These are phyloP conservation scores for Omphalotus guepiniiformis DNA, from an alignment of 768 basidiomycete species.

Conservation along the genomic window DNA sequence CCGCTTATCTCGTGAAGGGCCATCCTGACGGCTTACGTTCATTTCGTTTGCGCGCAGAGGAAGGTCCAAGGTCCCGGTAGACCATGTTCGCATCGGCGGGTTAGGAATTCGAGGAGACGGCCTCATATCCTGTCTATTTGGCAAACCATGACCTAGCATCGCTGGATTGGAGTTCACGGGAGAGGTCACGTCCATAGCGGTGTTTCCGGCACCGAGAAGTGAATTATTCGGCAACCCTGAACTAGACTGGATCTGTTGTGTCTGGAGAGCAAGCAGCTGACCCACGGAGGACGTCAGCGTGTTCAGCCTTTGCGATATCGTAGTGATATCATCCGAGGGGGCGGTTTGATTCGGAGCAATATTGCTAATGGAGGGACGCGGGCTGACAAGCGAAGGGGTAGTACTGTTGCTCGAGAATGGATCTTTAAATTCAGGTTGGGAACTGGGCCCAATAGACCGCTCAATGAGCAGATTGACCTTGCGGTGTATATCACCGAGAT, in stretches of 20 bases:
- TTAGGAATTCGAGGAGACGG: constrained; percentile 58
- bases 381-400: constrained; percentile 33
- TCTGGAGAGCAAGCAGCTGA: constrained; percentile 77
- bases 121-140: constrained; percentile 63
- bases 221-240: constrained; percentile 37
- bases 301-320: constrained; percentile 75
- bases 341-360: constrained; percentile 70
- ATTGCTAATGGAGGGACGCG: constrained; percentile 62
- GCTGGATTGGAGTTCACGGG: constrained; percentile 33
- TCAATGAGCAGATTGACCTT: constrained; percentile 78
- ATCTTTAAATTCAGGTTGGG: constrained; percentile 77
- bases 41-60: constrained; percentile 53
- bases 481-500: constrained; percentile 68
- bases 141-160: constrained; percentile 55
- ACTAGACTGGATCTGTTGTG: constrained; percentile 58
- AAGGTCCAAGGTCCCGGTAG: constrained; percentile 74
- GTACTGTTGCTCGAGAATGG: constrained; percentile 55
- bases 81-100: constrained; percentile 79
- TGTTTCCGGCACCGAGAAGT: constrained; percentile 32
- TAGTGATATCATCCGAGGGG: constrained; percentile 65
- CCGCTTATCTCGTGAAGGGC: constrained; percentile 59
- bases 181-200: constrained; percentile 44
- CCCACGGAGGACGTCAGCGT: constrained; percentile 82
- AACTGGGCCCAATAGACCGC: constrained; percentile 43
- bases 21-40: constrained; percentile 39